These are phyloP conservation scores for Maudiozyma bulderi DNA, from an alignment of 805 yeast genomes.

Conservation along the genomic window DNA sequence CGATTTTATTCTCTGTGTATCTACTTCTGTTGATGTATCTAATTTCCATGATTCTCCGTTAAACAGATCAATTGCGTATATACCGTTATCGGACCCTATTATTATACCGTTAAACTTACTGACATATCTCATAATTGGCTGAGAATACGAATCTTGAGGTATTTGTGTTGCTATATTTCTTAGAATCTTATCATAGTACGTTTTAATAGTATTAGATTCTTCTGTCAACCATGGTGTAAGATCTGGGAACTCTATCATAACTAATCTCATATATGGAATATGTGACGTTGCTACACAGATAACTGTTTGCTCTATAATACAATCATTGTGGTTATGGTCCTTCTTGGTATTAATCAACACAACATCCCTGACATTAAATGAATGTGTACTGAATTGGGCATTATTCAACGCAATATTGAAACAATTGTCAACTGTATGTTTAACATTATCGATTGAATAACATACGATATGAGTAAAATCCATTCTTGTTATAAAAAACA, in stretches of 20 bases:
- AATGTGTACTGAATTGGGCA: slow-evolving; percentile 57
- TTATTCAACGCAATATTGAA: slow-evolving; percentile 55
- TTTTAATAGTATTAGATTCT: not conserved
- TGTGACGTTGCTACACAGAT: slow-evolving; percentile 68
- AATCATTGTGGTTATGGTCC: not conserved
- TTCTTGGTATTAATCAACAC: not conserved
- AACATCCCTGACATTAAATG: slow-evolving; percentile 35
- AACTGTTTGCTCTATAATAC: slow-evolving; percentile 4
- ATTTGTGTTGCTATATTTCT: slow-evolving; percentile 23
- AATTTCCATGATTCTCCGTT: slow-evolving; percentile 27
- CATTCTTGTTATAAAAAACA: slow-evolving; percentile 45
- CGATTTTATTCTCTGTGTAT: slow-evolving; percentile 22
- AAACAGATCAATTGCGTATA: slow-evolving; percentile 21
- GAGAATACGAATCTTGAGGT: slow-evolving; percentile 23
- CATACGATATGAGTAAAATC: slow-evolving; percentile 52
- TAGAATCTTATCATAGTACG: slow-evolving; percentile 20
- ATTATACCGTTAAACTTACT: slow-evolving; percentile 14
- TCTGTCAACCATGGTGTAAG: no score
- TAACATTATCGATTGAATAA: slow-evolving; percentile 15
- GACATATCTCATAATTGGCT: slow-evolving; percentile 19
- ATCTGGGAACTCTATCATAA: slow-evolving; percentile 41
- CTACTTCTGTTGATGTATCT: slow-evolving; percentile 24
- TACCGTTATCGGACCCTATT: slow-evolving; percentile 21
- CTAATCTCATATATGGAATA: slow-evolving; percentile 63
- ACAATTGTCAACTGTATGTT: slow-evolving; percentile 22